phyloP scores from a whole-genome alignment of 768 basidiomycete species.

The Kwoniella dejecticola region DNA sequence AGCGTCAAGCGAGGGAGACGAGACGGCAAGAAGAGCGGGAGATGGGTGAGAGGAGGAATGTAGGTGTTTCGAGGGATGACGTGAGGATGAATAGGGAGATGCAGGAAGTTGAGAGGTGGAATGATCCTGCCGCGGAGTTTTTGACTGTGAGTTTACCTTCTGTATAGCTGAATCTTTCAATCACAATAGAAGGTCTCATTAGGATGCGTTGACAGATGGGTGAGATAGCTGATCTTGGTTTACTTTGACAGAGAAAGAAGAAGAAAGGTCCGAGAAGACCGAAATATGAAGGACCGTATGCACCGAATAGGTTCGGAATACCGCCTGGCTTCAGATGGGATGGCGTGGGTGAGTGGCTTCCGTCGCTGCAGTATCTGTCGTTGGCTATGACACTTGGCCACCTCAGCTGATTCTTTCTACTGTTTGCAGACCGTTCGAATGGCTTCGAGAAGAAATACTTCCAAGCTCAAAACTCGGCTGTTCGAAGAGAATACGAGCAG shows the following conservation, averaged over 20 bases:
- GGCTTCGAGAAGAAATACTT: constrained; percentile 93
- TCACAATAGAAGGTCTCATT: no score
- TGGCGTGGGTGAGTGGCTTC: constrained; percentile 72
- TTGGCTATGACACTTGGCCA: background rate
- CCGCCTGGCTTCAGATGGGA: constrained; percentile 97
- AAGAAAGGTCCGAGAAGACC: constrained; percentile 77
- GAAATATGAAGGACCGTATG: constrained; percentile 81
- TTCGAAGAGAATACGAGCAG: constrained; percentile 70
- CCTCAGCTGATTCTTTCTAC: background rate
- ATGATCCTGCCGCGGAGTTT: constrained; percentile 96
- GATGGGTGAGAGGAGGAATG: constrained; percentile 63
- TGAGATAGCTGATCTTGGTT: background rate
- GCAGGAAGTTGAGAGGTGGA: constrained; percentile 82
- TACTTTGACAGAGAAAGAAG: constrained; percentile 55
- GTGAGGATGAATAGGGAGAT: constrained; percentile 79
- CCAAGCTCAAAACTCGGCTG: constrained; percentile 75
- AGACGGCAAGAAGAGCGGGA: constrained; percentile 68
- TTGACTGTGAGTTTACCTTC: constrained; percentile 65
- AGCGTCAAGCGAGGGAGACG: constrained; percentile 76
- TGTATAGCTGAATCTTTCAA: background rate
- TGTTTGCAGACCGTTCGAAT: constrained; percentile 72
- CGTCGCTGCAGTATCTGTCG: background rate
- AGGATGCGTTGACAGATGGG: no score
- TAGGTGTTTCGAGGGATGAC: constrained; percentile 81
- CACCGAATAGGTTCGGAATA: constrained; percentile 94